Base-by-base conservation (phyloP, 768 basidiomycete genomes). In the Pulveroboletus frians region DNA sequence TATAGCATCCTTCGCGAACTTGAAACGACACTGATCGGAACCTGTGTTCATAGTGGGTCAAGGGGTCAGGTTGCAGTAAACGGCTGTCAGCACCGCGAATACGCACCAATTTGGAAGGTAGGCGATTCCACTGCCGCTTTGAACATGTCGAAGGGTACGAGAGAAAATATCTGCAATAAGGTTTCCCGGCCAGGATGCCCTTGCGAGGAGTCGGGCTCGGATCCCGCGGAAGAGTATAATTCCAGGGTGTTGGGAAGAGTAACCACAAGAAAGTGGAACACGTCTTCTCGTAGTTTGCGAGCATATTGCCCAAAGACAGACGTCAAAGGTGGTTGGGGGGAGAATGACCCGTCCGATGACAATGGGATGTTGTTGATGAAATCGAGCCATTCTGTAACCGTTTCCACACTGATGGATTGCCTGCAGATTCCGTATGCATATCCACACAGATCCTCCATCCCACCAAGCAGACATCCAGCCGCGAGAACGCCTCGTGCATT, bases 1-100 rank as follows among this genome's bases (percentile, higher is more conserved):
- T 60, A 94, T 85, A 11, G 84, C 88, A 55, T 90, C 89, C 68
- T 93, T 94, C 4, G 91, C 90, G 69, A 94, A 94, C 61, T 85
- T 86, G 73, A 93, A 96, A 39, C 92, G 82, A 52, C 82, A 80
- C 64, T 93, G 91, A 69, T 89, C 88, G 50, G 86, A 80, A 18
- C 84, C 87, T 86, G 66, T 57, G 65, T 52, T 39, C 21, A 56
- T 44, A 36, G 61, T 47, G 46, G 45, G 51, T 49, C 53, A 61
- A 48, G 26, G 23, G 30, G 23, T 36, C 37, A 20, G 42, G 39
- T 54, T 39, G 44, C 26, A 27, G 31, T 39, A 9, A 23, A 49
- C n/a, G 30, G 39, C 49, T 49, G 40, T 48, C 46, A 51, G 43
- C 40, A 54, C 50, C 18, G 31, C 40, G 29, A 50, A 52, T 51